These are phyloP conservation scores for Flaveria ramosissima DNA, from an alignment of 129 eudicot species.

Conservation along the genomic window DNA sequence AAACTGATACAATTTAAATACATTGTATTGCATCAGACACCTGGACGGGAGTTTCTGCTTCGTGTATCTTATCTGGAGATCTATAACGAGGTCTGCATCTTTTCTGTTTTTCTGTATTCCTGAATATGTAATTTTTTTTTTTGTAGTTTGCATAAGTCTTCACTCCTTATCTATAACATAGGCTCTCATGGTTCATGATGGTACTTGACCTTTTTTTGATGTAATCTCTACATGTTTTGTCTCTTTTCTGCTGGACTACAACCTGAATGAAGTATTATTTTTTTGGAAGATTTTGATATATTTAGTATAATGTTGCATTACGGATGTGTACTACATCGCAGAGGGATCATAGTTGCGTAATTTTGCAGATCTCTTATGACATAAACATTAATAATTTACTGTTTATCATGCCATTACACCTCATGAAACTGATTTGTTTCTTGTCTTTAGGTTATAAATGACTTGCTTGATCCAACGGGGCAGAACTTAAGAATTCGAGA, in stretches of 20 bases:
- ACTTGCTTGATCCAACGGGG: slow-evolving; percentile 91
- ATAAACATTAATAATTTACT: not conserved
- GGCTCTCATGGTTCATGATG: not conserved
- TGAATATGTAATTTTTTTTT: slow-evolving; percentile 2
- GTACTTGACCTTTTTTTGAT: not conserved
- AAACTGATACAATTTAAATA: slow-evolving; percentile 21
- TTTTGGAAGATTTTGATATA: not conserved
- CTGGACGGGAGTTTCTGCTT: slow-evolving; percentile 85
- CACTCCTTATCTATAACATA: not conserved
- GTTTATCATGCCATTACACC: slow-evolving; percentile 11
- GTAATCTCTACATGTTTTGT: not conserved
- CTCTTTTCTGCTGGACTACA: not conserved
- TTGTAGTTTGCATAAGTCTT: not conserved
- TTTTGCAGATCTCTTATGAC: slow-evolving; percentile 1
- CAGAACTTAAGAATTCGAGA: slow-evolving; percentile 85
- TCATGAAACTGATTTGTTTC: slow-evolving; percentile 10
- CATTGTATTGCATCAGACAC: slow-evolving; percentile 62
- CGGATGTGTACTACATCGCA: too few relatives aligned
- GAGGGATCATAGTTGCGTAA: slow-evolving; percentile 6
- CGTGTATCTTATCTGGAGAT: slow-evolving; percentile 92
- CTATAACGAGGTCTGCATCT: slow-evolving; percentile 72
- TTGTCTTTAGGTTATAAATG: slow-evolving; percentile 69
- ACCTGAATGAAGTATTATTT: not conserved
- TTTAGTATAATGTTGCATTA: not conserved
- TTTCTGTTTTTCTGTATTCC: slow-evolving; percentile 16